Conservation (phyloP, 1,284 basidiomycete species). For the Rhodotorula sp. region DNA sequence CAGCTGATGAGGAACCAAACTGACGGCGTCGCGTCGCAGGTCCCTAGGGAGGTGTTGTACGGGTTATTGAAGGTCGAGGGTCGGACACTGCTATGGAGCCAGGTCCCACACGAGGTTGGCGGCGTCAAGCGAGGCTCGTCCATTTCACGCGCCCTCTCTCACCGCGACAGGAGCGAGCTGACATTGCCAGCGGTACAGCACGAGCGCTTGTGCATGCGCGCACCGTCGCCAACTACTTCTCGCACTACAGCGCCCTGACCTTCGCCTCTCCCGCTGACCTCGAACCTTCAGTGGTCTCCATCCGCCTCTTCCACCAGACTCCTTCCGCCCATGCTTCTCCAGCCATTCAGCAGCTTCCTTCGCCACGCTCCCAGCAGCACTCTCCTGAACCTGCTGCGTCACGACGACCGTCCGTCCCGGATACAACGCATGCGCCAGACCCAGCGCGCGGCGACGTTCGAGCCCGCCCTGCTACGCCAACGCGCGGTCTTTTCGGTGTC, state of each 20-base stretch:
- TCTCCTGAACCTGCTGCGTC: neutral
- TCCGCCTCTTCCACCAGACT: neutral
- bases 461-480: neutral
- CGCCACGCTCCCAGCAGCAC: neutral
- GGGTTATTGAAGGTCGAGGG: slow-evolving; percentile 15
- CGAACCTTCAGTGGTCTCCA: neutral
- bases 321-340: neutral
- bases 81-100: slow-evolving; percentile 4
- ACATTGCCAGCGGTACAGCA: neutral
- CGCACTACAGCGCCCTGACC: neutral
- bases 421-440: neutral
- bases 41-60: slow-evolving; percentile 3
- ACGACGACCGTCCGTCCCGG: neutral
- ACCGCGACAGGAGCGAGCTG: neutral
- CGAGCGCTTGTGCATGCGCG: slow-evolving; percentile 28
- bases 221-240: slow-evolving; percentile 2
- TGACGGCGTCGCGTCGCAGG: neutral
- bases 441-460: neutral
- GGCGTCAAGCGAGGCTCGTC: slow-evolving; percentile 34
- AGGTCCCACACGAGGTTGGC: slow-evolving; percentile 10
- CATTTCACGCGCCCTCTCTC: neutral
- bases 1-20: neutral
- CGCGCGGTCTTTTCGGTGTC: no score
- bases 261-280: slow-evolving; percentile 5
- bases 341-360: neutral